Conservation (phyloP, 2,329 filamentous ascomycete species). For the Cladosporium oxysporum region DNA sequence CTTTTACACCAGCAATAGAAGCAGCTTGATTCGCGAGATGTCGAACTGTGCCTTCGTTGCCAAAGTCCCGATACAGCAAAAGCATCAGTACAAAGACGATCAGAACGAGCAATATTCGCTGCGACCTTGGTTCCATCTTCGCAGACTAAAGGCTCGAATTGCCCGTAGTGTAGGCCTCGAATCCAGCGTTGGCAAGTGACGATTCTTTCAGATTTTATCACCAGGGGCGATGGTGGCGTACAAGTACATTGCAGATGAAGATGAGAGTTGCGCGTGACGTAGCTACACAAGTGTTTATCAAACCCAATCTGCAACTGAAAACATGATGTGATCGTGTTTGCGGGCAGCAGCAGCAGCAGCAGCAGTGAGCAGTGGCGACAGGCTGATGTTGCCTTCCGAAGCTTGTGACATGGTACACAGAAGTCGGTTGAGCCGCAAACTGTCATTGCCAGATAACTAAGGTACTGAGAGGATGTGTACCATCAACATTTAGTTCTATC, state of each 20-base stretch:
- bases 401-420: neutral
- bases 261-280: neutral
- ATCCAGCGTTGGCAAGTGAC: neutral
- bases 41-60: neutral
- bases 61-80: slow-evolving; percentile 19
- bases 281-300: neutral
- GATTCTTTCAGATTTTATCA: neutral
- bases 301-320: neutral
- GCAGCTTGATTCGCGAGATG: slow-evolving; percentile 1
- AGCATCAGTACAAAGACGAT: slow-evolving; percentile 17
- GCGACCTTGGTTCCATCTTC: slow-evolving; percentile 16
- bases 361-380: neutral
- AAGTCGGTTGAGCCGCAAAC: neutral
- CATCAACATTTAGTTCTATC: too few species aligned
- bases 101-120: slow-evolving; percentile 19
- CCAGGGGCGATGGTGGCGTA: neutral
- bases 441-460: neutral
- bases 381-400: neutral
- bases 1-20: neutral
- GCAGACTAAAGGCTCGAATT: neutral
- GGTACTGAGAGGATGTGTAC: too few species aligned
- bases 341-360: slow-evolving; percentile 13
- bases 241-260: neutral
- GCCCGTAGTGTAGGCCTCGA: neutral
- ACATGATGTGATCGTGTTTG: neutral